Evolutionary conservation across 2,329 filamentous ascomycete genomes (phyloP).

Genomic region (Ophiocordyceps camponoti-floridani): DNA sequence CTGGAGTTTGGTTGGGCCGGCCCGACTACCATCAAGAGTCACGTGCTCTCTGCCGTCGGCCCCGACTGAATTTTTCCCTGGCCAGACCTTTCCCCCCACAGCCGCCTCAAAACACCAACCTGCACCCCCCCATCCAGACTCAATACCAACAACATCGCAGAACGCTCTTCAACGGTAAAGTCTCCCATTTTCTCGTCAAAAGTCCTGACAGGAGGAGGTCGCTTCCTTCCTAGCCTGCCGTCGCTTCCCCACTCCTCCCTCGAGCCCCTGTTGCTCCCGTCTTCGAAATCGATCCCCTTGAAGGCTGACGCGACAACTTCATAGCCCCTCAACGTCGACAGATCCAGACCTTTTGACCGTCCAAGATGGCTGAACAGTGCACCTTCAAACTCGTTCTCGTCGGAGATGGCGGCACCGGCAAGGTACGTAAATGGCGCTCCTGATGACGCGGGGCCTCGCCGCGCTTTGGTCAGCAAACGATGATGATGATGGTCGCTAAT

Average conservation of each 20-base stretch:
- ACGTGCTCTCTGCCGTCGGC: constrained; percentile 15
- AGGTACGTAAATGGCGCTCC: constrained; percentile 38
- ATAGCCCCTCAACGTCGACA: constrained; percentile 21
- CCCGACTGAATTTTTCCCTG: constrained; percentile 24
- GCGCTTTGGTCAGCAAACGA: not conserved
- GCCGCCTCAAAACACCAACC: constrained; percentile 21
- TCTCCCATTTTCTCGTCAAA: too few relatives aligned
- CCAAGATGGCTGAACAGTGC: constrained; percentile 43
- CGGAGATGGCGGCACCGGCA: constrained; percentile 97
- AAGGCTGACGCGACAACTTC: constrained; percentile 14
- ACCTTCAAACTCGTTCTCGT: constrained; percentile 99
- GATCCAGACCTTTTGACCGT: constrained; percentile 11
- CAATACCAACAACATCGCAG: not conserved
- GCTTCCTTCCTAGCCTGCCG: too few relatives aligned
- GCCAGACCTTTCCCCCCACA: constrained; percentile 16
- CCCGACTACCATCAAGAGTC: constrained; percentile 6
- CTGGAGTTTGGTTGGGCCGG: not conserved
- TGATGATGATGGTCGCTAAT: not conserved
- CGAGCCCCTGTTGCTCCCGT: not conserved
- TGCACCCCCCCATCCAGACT: not conserved
- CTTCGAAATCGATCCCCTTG: not conserved
- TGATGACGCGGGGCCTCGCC: constrained; percentile 4
- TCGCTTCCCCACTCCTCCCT: constrained; percentile 4
- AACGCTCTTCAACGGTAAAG: not conserved
- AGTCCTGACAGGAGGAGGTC: too few relatives aligned